Conservation (phyloP, 2,329 filamentous ascomycete genomes). For the Periconia macrospinosa region DNA sequence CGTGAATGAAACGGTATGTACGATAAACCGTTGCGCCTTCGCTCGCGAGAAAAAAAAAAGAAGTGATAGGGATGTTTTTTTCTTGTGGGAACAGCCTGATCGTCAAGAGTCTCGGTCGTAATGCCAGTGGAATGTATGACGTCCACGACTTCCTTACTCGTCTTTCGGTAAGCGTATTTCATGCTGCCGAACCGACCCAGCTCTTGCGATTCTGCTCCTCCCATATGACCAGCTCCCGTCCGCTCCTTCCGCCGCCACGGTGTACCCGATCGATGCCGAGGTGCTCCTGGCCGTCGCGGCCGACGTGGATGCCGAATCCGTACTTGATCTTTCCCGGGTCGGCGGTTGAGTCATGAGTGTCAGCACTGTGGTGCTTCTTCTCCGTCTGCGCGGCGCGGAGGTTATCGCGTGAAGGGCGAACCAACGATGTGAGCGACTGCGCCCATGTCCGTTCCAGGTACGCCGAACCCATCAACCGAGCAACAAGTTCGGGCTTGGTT, state of each 20-base stretch:
- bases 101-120: not conserved
- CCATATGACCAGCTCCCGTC: constrained; percentile 39
- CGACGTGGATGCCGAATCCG: constrained; percentile 60
- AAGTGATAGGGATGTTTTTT: not conserved
- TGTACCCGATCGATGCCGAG: constrained; percentile 61
- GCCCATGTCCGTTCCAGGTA: constrained; percentile 47
- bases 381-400: constrained; percentile 23
- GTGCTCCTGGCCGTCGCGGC: constrained; percentile 62
- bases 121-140: not conserved
- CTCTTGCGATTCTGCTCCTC: constrained; percentile 39
- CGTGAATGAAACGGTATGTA: not conserved
- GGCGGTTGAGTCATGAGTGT: constrained; percentile 31
- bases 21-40: constrained; percentile 4
- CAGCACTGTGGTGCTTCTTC: constrained; percentile 17
- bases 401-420: constrained; percentile 32
- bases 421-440: constrained; percentile 28
- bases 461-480: constrained; percentile 63
- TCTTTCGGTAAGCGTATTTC: not conserved
- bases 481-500: constrained; percentile 69
- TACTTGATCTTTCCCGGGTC: constrained; percentile 48
- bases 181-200: constrained; percentile 18
- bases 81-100: no score
- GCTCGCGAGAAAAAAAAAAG: not conserved
- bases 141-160: not conserved
- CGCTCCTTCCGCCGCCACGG: constrained; percentile 36